These are phyloP conservation scores for Schizosaccharomyces osmophilus DNA, from an alignment of 805 yeast species.

Conservation along the genomic window DNA sequence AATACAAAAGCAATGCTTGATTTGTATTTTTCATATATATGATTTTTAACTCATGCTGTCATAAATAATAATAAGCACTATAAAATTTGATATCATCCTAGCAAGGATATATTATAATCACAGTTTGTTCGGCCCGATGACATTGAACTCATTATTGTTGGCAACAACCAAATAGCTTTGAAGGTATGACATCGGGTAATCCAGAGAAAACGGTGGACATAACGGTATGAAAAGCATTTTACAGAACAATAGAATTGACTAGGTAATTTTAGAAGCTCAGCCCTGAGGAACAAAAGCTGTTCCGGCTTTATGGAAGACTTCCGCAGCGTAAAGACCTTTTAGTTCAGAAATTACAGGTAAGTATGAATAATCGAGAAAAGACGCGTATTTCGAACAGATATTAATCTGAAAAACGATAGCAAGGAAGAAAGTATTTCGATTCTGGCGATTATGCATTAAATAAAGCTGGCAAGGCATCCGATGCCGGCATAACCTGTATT, in stretches of 20 bases:
- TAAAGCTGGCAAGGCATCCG: conserved; percentile 15
- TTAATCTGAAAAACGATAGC: conserved; percentile 10
- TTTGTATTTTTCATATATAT: too few species aligned
- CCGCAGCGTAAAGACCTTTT: conserved; percentile 33
- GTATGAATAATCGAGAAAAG: neutral
- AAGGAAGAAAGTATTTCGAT: conserved; percentile 78
- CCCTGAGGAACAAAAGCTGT: conserved; percentile 47
- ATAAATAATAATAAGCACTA: too few species aligned
- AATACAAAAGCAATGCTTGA: too few species aligned
- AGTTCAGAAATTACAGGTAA: neutral
- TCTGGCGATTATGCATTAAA: conserved; percentile 82
- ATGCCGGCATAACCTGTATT: conserved; percentile 12
- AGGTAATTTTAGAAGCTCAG: neutral
- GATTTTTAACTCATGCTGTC: too few species aligned
- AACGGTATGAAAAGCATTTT: neutral
- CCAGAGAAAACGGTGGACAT: neutral
- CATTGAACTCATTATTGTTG: neutral
- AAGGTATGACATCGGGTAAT: neutral
- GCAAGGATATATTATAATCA: too few species aligned
- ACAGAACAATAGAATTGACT: neutral
- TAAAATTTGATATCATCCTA: too few species aligned
- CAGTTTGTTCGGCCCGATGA: neutral
- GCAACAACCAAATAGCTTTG: neutral
- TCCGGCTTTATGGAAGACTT: conserved; percentile 59
- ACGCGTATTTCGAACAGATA: conserved; percentile 1